A percentile compares a stretch with the other conserved stretches of the same genome.
These are phyloP conservation scores for Camelina hispida DNA, from an alignment of 345 rosid species.

Conservation along the genomic window DNA sequence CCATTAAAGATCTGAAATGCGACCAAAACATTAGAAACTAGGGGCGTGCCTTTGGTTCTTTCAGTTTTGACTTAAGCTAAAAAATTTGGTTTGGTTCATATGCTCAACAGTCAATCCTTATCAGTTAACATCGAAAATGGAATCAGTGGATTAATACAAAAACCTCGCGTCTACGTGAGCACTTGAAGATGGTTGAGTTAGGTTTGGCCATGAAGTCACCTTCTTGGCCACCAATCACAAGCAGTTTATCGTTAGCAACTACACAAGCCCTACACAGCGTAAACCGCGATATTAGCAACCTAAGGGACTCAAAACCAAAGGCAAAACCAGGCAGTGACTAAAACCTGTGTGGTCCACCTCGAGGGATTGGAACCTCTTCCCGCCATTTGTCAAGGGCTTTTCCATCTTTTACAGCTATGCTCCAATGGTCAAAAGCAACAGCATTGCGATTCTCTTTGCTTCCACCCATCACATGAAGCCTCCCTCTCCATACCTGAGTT, in stretches of 20 bases:
- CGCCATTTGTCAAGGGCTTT: slow-evolving; percentile 70
- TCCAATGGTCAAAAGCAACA: slow-evolving; percentile 81
- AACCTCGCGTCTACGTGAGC: slow-evolving; percentile 90
- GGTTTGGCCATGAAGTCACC: slow-evolving; percentile 94
- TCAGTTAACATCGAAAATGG: not conserved
- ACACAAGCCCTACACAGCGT: slow-evolving; percentile 65
- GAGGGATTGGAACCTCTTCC: slow-evolving; percentile 71
- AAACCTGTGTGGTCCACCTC: slow-evolving; percentile 95
- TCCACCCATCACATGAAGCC: slow-evolving; percentile 94
- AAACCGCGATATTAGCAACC: not conserved
- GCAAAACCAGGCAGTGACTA: not conserved
- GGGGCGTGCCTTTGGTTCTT: not conserved
- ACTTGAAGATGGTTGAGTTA: slow-evolving; percentile 80
- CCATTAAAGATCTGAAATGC: slow-evolving; percentile 65
- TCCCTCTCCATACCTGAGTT: slow-evolving; percentile 90
- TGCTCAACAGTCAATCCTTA: not conserved
- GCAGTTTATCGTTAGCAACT: slow-evolving; percentile 55
- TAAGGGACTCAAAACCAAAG: slow-evolving; percentile 4
- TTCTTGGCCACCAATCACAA: slow-evolving; percentile 86
- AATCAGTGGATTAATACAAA: not conserved
- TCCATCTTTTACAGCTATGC: slow-evolving; percentile 80
- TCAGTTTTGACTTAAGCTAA: not conserved
- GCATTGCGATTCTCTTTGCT: slow-evolving; percentile 86
- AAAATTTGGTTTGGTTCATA: not conserved
- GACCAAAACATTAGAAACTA: slow-evolving; percentile 1